Percentiles rank a stretch among this genome's conserved stretches.
These are phyloP conservation scores for Drosera capensis DNA, from an alignment of 148 eudicot species.

Conservation along the genomic window DNA sequence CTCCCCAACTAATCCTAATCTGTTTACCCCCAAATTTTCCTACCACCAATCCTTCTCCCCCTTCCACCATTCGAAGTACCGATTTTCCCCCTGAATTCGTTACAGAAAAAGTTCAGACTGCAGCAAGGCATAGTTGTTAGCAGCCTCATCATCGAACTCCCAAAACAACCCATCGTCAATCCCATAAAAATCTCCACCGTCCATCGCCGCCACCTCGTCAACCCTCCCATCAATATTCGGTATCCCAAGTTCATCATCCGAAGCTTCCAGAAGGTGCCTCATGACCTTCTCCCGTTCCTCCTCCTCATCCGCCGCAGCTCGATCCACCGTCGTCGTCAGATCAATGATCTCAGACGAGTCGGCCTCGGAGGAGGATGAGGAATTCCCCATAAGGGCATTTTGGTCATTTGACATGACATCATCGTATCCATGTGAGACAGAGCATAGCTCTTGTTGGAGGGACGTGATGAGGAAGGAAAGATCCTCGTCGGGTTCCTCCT, in stretches of 20 bases:
- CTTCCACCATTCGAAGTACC: too few species aligned
- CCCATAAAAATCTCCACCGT: conserved; percentile 14
- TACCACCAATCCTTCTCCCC: too few species aligned
- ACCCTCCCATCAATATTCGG: conserved; percentile 21
- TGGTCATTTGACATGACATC: not conserved
- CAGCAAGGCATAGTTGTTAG: conserved; percentile 47
- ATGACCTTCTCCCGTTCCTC: conserved; percentile 38
- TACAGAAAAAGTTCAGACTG: conserved; percentile 62
- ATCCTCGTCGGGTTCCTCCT: conserved; percentile 36
- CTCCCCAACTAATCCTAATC: too few species aligned
- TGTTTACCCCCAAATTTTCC: too few species aligned
- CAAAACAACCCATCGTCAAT: conserved; percentile 37
- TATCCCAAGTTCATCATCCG: conserved; percentile 79
- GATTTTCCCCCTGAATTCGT: too few species aligned
- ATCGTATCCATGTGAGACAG: not conserved
- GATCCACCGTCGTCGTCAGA: not conserved
- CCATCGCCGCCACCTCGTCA: not conserved
- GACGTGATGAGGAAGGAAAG: conserved; percentile 33
- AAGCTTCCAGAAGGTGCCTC: conserved; percentile 79
- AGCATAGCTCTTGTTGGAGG: conserved; percentile 39
- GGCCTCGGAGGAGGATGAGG: not conserved
- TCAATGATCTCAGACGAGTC: not conserved
- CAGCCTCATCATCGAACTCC: conserved; percentile 84
- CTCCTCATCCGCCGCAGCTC: conserved; percentile 14
- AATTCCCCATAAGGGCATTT: not conserved